phyloP scores from a whole-genome alignment of 1,284 basidiomycete genomes.

The Vanrija humicola region DNA sequence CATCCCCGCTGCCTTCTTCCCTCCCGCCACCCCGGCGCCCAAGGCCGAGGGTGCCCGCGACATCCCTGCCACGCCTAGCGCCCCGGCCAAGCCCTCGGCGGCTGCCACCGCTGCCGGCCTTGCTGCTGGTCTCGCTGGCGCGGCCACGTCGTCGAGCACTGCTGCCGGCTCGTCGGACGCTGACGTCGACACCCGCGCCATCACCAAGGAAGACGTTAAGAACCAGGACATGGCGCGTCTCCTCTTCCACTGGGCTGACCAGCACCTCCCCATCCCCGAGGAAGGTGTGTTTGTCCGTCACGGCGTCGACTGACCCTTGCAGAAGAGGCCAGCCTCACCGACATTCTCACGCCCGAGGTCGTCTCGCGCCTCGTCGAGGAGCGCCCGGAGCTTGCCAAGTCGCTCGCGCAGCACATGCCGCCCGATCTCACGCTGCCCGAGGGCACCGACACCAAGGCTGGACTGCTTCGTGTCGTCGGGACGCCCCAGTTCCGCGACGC shows the following conservation, averaged over 20 bases:
- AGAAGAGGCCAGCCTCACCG: conserved; percentile 36
- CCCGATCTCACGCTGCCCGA: conserved; percentile 25
- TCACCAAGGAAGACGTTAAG: conserved; percentile 2
- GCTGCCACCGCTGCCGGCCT: conserved; percentile 3
- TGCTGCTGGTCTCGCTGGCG: conserved; percentile 1
- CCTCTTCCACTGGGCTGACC: conserved; percentile 35
- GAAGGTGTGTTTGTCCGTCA: neutral
- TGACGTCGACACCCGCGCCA: neutral
- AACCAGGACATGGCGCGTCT: conserved; percentile 36
- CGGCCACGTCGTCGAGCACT: neutral
- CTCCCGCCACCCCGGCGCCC: conserved; percentile 13
- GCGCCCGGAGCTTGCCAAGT: conserved; percentile 26
- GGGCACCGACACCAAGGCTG: conserved; percentile 16
- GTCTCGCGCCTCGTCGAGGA: conserved; percentile 31
- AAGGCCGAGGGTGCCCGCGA: conserved; percentile 2
- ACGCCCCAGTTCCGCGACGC: conserved; percentile 46
- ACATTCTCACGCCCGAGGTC: conserved; percentile 40
- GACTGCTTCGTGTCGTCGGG: conserved; percentile 40
- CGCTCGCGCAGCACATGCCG: conserved; percentile 38
- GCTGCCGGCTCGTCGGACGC: conserved; percentile 4
- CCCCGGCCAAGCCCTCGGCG: conserved; percentile 17
- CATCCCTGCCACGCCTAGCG: conserved; percentile 10
- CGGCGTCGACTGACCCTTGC: no score
- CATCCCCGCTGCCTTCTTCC: conserved; percentile 24
- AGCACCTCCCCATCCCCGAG: conserved; percentile 20